These are phyloP conservation scores for Begonia fuchsioides DNA, from an alignment of 306 rosid species.

Conservation along the genomic window DNA sequence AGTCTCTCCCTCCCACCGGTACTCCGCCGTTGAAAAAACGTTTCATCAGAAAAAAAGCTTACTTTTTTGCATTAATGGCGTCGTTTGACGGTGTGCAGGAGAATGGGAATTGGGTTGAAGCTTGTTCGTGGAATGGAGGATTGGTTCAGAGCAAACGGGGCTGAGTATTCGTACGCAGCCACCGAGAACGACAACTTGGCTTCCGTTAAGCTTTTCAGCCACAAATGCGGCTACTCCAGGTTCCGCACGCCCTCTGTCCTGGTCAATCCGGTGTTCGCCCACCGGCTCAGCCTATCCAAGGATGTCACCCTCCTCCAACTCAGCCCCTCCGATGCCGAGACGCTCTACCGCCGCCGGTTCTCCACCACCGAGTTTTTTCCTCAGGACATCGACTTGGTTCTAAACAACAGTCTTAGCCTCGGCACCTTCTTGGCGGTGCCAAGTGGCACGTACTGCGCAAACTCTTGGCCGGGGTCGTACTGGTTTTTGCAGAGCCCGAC, in stretches of 20 bases:
- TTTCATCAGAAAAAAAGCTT: background rate
- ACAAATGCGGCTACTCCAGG: no score
- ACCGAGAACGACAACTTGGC: constrained; percentile 16
- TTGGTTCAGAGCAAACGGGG: constrained; percentile 50
- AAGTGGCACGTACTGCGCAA: background rate
- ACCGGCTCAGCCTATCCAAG: no score
- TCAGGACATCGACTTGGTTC: constrained; percentile 41
- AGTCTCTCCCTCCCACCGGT: constrained; percentile 67
- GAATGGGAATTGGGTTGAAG: constrained; percentile 69
- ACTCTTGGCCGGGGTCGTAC: constrained; percentile 42
- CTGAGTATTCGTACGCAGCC: constrained; percentile 40
- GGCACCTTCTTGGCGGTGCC: no score
- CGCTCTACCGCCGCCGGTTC: no score
- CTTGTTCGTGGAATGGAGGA: constrained; percentile 41
- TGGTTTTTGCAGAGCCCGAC: constrained; percentile 38
- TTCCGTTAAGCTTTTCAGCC: no score
- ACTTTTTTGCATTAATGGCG: background rate
- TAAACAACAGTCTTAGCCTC: no score
- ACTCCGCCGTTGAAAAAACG: background rate
- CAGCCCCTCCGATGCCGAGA: no score
- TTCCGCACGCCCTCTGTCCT: no score
- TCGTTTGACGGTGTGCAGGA: constrained; percentile 21
- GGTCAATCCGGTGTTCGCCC: no score
- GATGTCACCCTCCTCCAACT: no score
- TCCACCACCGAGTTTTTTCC: constrained; percentile 81